Evolutionary conservation across 495 filamentous ascomycete genomes (phyloP).

Genomic region (Penicillium cosmopolitanum): DNA sequence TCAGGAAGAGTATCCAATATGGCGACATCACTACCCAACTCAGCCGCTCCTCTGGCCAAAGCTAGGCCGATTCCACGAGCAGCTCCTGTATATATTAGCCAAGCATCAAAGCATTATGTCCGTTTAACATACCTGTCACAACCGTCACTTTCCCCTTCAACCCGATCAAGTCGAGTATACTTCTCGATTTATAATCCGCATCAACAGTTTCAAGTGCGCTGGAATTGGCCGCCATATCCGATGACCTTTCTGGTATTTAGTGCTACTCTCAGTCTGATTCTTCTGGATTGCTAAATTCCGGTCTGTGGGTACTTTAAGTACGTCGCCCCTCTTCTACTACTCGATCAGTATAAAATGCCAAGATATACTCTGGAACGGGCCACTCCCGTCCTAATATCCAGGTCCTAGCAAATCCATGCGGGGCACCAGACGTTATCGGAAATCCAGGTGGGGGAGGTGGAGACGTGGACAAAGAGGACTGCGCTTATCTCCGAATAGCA

Average conservation of each 20-base stretch:
- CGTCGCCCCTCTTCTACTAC: too few relatives aligned
- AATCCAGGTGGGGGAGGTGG: background rate
- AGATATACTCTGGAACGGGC: too few relatives aligned
- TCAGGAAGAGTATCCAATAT: background rate
- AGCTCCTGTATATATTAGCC: background rate
- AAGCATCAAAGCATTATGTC: background rate
- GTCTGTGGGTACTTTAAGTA: too few relatives aligned
- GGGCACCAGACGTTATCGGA: background rate
- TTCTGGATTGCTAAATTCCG: too few relatives aligned
- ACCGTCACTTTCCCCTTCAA: background rate
- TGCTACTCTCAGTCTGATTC: too few relatives aligned
- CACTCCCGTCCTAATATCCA: too few relatives aligned
- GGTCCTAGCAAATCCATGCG: too few relatives aligned
- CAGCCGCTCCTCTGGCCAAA: slow-evolving; percentile 32
- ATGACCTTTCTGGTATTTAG: too few relatives aligned
- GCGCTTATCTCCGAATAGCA: background rate
- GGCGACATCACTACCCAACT: slow-evolving; percentile 53
- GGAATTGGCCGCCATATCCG: background rate
- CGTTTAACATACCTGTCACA: background rate
- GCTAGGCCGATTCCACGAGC: slow-evolving; percentile 17
- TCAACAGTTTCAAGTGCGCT: background rate
- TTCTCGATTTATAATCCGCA: background rate
- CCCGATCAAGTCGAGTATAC: background rate
- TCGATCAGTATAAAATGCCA: too few relatives aligned
- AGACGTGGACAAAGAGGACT: background rate